Conservation (phyloP, 352 stramenopile species). For the Pythium aristosporum region DNA sequence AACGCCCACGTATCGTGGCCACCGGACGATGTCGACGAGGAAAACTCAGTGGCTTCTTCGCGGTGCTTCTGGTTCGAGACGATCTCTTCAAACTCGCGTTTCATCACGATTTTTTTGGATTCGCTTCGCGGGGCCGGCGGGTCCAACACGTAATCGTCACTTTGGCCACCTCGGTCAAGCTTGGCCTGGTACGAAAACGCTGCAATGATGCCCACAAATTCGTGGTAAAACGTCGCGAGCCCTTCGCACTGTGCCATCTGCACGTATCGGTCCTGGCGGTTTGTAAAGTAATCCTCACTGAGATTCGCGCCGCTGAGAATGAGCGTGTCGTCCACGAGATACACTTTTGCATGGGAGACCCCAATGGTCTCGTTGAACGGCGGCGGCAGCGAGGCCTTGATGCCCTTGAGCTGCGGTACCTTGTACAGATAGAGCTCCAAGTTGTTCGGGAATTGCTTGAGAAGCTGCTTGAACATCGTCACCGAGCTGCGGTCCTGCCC, state of each 20-base stretch:
- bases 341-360: constrained; percentile 84
- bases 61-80: constrained; percentile 33
- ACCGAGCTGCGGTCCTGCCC: constrained; percentile 50
- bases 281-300: constrained; percentile 83
- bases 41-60: constrained; percentile 11
- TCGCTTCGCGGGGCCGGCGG: constrained; percentile 1
- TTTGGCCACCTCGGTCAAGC: constrained; percentile 16
- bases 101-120: constrained; percentile 33
- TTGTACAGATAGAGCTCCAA: constrained; percentile 67
- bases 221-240: constrained; percentile 67
- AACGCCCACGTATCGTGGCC: constrained; percentile 61
- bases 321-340: constrained; percentile 77
- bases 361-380: constrained; percentile 85
- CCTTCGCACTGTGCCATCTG: constrained; percentile 48
- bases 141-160: constrained; percentile 6
- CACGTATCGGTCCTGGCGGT: constrained; percentile 80
- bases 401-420: constrained; percentile 63
- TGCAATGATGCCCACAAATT: constrained; percentile 57
- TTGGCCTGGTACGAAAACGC: constrained; percentile 46
- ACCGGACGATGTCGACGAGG: background rate
- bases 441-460: constrained; percentile 48
- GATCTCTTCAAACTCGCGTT: constrained; percentile 42
- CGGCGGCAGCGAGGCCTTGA: constrained; percentile 58
- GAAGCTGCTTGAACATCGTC: constrained; percentile 49
- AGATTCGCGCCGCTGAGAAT: constrained; percentile 84